Evolutionary conservation across 768 basidiomycete species (phyloP).

Genomic region (Cantharellus anzutake): DNA sequence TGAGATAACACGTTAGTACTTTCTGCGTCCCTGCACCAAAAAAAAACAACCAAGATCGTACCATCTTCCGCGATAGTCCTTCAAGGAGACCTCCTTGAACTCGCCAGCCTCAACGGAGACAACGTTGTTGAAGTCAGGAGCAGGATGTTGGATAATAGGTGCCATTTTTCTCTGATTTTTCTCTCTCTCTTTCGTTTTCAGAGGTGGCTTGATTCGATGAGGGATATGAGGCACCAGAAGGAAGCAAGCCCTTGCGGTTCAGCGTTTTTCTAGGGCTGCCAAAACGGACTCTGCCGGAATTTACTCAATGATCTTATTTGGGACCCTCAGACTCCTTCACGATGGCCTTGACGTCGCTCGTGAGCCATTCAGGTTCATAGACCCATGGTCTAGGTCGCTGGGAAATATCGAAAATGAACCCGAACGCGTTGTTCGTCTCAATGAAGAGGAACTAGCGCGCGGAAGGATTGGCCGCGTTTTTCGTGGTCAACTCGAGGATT

Average conservation of each 20-base stretch:
- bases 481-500: not conserved
- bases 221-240: not conserved
- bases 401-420: too few relatives aligned
- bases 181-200: not conserved
- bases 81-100: constrained; percentile 61
- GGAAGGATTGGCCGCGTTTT: not conserved
- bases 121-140: constrained; percentile 52
- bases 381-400: too few relatives aligned
- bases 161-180: not conserved
- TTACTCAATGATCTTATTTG: too few relatives aligned
- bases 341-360: too few relatives aligned
- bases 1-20: constrained; percentile 15
- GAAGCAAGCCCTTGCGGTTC: not conserved
- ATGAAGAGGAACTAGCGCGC: not conserved
- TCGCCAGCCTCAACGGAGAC: constrained; percentile 55
- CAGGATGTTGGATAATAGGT: constrained; percentile 23
- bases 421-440: not conserved
- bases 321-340: too few relatives aligned
- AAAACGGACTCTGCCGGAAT: not conserved
- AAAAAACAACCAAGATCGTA: constrained; percentile 17
- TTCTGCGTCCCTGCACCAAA: constrained; percentile 6
- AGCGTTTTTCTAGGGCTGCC: not conserved
- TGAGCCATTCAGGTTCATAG: too few relatives aligned
- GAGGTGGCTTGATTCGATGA: too few relatives aligned
- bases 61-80: constrained; percentile 70